A percentile compares a stretch with the other conserved stretches of the same genome.
Conservation (phyloP, 768 basidiomycete species). For the Boletus huronensis region DNA sequence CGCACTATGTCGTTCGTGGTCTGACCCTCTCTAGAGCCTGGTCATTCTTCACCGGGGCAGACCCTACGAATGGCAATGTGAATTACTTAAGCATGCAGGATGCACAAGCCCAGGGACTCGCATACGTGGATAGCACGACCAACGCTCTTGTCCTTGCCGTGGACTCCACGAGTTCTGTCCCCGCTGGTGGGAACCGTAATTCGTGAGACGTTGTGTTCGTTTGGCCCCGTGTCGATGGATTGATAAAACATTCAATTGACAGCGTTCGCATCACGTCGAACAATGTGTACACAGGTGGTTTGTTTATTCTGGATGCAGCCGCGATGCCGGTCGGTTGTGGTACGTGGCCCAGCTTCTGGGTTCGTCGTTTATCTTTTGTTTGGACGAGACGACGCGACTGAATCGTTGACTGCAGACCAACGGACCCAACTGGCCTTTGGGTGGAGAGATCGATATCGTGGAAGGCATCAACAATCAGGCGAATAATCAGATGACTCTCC, state of each 20-base stretch:
- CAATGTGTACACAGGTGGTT: conserved; percentile 54
- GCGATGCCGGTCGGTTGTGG: conserved; percentile 70
- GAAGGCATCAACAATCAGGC: conserved; percentile 63
- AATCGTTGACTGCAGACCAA: conserved; percentile 30
- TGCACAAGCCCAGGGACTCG: conserved; percentile 50
- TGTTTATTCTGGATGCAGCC: conserved; percentile 70
- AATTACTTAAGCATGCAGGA: conserved; percentile 48
- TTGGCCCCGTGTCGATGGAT: neutral
- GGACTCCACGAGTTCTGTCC: conserved; percentile 48
- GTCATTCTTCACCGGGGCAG: conserved; percentile 55
- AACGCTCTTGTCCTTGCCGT: conserved; percentile 57
- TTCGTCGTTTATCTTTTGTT: conserved; percentile 16
- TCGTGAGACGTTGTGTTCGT: conserved; percentile 34
- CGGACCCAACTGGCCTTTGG: conserved; percentile 51
- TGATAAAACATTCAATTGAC: neutral
- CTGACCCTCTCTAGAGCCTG: conserved; percentile 45
- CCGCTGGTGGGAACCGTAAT: conserved; percentile 49
- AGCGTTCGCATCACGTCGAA: conserved; percentile 67
- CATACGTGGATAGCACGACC: conserved; percentile 49
- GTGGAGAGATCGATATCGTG: conserved; percentile 68
- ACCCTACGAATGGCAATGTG: conserved; percentile 72
- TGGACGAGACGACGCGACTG: neutral
- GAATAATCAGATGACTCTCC: conserved; percentile 63
- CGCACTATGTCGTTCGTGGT: neutral
- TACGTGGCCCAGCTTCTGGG: conserved; percentile 57